Percentiles rank a stretch among this genome's conserved stretches.
phyloP scores from a whole-genome alignment of 805 yeast species.

The Candida boidinii region DNA sequence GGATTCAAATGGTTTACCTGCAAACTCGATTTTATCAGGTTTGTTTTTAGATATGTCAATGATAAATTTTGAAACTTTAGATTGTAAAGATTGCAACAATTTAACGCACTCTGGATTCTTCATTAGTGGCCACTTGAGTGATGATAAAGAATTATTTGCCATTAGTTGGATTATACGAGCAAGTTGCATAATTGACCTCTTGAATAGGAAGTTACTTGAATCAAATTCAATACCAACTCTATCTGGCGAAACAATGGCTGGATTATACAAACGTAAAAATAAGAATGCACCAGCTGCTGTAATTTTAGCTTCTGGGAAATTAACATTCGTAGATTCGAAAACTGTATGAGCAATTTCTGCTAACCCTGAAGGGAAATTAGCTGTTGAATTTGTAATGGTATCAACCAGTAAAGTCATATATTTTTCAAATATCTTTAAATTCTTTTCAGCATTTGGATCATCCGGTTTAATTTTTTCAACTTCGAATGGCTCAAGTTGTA shows the following conservation, averaged over 20 bases:
- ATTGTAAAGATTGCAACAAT: too few species aligned
- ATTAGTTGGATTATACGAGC: slow-evolving; percentile 81
- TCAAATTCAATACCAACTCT: slow-evolving; percentile 25
- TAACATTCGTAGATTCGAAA: slow-evolving; percentile 43
- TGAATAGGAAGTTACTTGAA: slow-evolving; percentile 12
- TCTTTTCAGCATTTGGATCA: slow-evolving; percentile 30
- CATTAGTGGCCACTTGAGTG: slow-evolving; percentile 60
- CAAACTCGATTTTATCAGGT: slow-evolving; percentile 4
- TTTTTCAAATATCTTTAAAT: slow-evolving; percentile 41
- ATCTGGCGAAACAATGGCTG: slow-evolving; percentile 87
- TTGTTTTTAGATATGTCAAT: too few species aligned
- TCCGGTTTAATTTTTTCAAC: slow-evolving; percentile 42
- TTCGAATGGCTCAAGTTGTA: slow-evolving; percentile 51
- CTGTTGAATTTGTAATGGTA: slow-evolving; percentile 46
- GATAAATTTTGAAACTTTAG: too few species aligned
- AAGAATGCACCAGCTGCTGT: slow-evolving; percentile 81
- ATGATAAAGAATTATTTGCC: slow-evolving; percentile 70
- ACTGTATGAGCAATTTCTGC: slow-evolving; percentile 64
- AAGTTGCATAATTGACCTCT: slow-evolving; percentile 65
- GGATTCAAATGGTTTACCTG: too few species aligned
- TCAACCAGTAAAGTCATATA: slow-evolving; percentile 52
- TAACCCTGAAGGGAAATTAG: slow-evolving; percentile 61
- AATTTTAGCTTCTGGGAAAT: slow-evolving; percentile 57
- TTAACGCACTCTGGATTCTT: too few species aligned
- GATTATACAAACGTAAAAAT: slow-evolving; percentile 74